A percentile compares a stretch with the other conserved stretches of the same genome.
Conservation (phyloP, 495 filamentous ascomycete species). For the Podospora pseudoanserina region DNA sequence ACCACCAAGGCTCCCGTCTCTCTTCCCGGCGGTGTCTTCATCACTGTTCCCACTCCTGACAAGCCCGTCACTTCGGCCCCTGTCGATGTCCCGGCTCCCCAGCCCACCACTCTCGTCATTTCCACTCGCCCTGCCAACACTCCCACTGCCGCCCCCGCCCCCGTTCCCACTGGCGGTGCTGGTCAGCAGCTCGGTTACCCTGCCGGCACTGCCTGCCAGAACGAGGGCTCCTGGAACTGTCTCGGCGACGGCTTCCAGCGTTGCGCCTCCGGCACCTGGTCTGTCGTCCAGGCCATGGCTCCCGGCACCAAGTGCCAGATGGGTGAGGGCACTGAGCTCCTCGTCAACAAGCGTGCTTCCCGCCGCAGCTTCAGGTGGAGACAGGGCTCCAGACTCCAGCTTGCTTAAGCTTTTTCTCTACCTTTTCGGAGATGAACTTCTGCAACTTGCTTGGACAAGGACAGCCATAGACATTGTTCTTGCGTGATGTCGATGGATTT, state of each 20-base stretch:
- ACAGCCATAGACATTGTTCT: background rate
- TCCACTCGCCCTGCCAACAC: constrained; percentile 18
- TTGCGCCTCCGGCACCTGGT: constrained; percentile 63
- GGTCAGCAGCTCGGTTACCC: constrained; percentile 18
- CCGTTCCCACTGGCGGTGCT: constrained; percentile 16
- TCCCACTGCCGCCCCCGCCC: constrained; percentile 17
- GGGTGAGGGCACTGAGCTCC: constrained; percentile 48
- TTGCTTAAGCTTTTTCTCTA: background rate
- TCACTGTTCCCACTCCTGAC: constrained; percentile 20
- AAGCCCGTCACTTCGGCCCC: constrained; percentile 12
- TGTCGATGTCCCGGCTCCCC: constrained; percentile 11
- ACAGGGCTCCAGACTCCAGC: background rate
- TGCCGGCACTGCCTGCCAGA: constrained; percentile 42
- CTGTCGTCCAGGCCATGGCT: constrained; percentile 49
- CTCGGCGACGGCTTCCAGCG: constrained; percentile 60
- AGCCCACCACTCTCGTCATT: constrained; percentile 21
- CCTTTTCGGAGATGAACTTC: background rate
- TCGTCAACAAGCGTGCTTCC: constrained; percentile 2
- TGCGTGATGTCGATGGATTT: background rate
- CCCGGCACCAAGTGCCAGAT: constrained; percentile 56
- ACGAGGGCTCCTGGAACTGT: constrained; percentile 64
- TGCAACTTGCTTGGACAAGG: background rate
- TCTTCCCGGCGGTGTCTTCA: constrained; percentile 28
- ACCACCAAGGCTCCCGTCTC: background rate
- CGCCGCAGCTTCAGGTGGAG: constrained; percentile 6